Base-by-base conservation (phyloP, 202 grass and related monocot genomes). In the Carex arenaria region DNA sequence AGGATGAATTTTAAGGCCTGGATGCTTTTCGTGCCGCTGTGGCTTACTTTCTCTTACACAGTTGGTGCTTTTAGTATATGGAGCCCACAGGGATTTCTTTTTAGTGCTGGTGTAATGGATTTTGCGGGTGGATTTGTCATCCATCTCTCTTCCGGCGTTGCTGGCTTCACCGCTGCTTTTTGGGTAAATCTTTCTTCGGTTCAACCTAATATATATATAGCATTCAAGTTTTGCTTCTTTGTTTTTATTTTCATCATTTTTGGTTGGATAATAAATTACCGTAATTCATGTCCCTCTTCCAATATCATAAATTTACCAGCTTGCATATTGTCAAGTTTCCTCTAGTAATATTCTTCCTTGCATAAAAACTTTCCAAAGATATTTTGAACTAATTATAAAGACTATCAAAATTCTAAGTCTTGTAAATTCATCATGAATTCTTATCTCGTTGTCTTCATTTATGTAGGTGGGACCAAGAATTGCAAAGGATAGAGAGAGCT, bases 51-150 rank as follows among this genome's bases (percentile, higher is more conserved):
- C 88, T 94, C 92, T 5, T 94, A 94, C 31, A 87, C 92, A 63
- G 23, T 94, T 10, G 92, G 88, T 12, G 92, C 92, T 0, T 94
- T 92, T 82, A 92, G 93, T 87, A 12, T 95, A 9, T 95, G 93
- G 93, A 91, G 89, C 72, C 90, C 88, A 4, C 85, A 88, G 1
- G 93, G 89, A 10, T 96, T 96, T 85, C 89, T 96, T 62, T 96
- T 89, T 89, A 91, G 88, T 72, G 89, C 90, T 23, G 89, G 89
- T 11, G 90, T 93, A 78, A 96, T 96, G 89, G 90, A 96, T 84
- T 96, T 91, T 82, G 85, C 90, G 61, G 93, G 93, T 17, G 90
- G 93, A 14, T 96, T 78, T 80, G 89, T 96, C 87, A 96, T 93
- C 81, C 93, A 95, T 86, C 90, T 95, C 64, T 95, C 93, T 49